Evolutionary conservation across 345 rosid genomes (phyloP), one percentile per base, ranked within the genome.

Genomic region (Brassica nigra): DNA sequence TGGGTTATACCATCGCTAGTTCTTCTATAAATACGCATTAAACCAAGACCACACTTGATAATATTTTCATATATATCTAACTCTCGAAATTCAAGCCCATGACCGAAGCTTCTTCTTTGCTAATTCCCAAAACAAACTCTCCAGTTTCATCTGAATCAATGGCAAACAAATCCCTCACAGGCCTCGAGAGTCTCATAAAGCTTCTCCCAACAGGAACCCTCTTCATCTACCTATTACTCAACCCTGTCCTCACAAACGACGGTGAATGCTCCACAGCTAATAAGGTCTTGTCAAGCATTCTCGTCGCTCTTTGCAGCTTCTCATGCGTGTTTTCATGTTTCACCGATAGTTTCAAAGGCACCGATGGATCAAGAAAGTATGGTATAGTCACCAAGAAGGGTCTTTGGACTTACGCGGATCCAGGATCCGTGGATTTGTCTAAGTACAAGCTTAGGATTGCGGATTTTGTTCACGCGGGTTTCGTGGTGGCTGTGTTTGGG

Each of bases 181-280:
- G 96, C 14, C 33, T 89, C 0, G 89, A 93, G 1, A 94, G 86
- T 85, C 90, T 94, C 36, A 65, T 94, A 76, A 90, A 86, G 88
- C 89, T 92, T 65, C 97, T 94, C 42, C 98, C 98, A 0, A 90
- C 97, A 12, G 98, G 97, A 76, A 92, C 93, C 0, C 92, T 92
- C 67, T 94, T 92, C 81, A 12, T 87, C 62, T 94, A 86, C 82
- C 95, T 88, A 55, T 87, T 90, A 88, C 97, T 94, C 10, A 90
- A 86, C 86, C 97, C 98, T 47, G 66, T 92, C 39, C 27, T 92
- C 28, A 83, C 97, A 86, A 87, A 94, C 86, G 86, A 79, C 4
- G 98, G 97, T 18, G 74, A 81, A 2, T 94, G 98, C 70, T 67
- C 70, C 74, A 37, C 87, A 11, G 2, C 42, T 62, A 86, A 92